Conservation (phyloP, 2,329 filamentous ascomycete genomes). For the Helotiales sp. region DNA sequence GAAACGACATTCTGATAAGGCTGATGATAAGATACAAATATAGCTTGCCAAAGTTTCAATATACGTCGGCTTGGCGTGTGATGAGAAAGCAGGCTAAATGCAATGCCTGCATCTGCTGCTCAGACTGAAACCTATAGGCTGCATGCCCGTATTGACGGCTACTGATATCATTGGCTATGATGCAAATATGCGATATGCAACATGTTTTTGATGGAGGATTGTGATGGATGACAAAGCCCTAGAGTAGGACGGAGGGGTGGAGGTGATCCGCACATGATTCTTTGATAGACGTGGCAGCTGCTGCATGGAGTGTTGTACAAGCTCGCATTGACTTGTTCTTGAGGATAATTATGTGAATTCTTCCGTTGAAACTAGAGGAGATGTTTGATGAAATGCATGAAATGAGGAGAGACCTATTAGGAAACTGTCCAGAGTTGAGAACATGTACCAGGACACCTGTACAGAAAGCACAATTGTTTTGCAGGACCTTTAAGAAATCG, state of each 20-base stretch:
- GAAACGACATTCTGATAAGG: neutral
- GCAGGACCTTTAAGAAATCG: too few species aligned
- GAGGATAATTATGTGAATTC: neutral
- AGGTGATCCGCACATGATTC: neutral
- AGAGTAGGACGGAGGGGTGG: neutral
- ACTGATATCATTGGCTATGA: constrained; percentile 10
- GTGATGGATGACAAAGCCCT: constrained; percentile 1
- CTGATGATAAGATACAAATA: constrained; percentile 8
- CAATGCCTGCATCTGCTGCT: constrained; percentile 12
- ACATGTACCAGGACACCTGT: neutral
- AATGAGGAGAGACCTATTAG: neutral
- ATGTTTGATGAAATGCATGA: neutral
- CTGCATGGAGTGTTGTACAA: neutral
- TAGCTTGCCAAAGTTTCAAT: neutral
- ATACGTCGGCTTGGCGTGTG: neutral
- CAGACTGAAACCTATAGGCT: constrained; percentile 20
- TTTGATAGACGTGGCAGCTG: neutral
- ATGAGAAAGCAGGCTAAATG: constrained; percentile 4
- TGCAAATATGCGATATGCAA: constrained; percentile 10
- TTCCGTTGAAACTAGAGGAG: neutral
- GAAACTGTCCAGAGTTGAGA: neutral
- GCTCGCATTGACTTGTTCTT: neutral
- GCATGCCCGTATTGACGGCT: neutral
- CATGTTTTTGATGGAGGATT: neutral
- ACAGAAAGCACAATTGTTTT: neutral